Evolutionary conservation across 345 rosid species (phyloP).

Genomic region (Rhizophora apiculata): DNA sequence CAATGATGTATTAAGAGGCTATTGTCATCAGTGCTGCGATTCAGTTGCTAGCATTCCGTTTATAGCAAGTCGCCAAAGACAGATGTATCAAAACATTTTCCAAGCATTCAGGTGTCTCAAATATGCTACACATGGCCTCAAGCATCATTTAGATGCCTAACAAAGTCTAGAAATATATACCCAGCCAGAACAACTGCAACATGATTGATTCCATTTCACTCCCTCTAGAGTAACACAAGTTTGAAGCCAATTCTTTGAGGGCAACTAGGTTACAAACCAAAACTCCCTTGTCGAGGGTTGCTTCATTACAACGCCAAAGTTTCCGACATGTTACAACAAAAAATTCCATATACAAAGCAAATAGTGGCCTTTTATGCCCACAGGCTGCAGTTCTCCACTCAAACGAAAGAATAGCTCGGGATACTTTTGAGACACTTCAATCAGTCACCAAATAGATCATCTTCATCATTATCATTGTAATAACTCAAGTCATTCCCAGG

Average conservation of each 20-base stretch:
- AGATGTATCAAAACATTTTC: too few species aligned
- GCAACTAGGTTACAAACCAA: not conserved
- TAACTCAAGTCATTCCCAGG: slow-evolving; percentile 18
- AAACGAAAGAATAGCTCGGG: slow-evolving; percentile 7
- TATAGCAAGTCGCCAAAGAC: too few species aligned
- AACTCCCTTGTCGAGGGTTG: not conserved
- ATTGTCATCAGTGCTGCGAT: not conserved
- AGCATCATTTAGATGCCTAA: not conserved
- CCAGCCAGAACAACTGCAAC: not conserved
- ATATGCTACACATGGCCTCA: not conserved
- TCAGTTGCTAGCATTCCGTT: too few species aligned
- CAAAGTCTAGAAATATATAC: not conserved
- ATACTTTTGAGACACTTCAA: slow-evolving; percentile 9
- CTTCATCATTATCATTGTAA: slow-evolving; percentile 50
- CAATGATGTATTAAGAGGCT: not conserved
- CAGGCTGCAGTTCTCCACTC: slow-evolving; percentile 5
- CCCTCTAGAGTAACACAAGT: not conserved
- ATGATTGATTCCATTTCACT: not conserved
- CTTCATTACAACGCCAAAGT: slow-evolving; percentile 17
- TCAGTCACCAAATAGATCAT: slow-evolving; percentile 89
- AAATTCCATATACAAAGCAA: slow-evolving; percentile 26
- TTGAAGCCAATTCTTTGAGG: not conserved
- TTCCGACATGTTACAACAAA: slow-evolving; percentile 34
- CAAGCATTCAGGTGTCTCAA: too few species aligned
- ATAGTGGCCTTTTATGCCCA: slow-evolving; percentile 14